These are phyloP conservation scores for Davidsoniella eucalypti DNA, from an alignment of 2,329 filamentous ascomycete genomes.

Conservation along the genomic window DNA sequence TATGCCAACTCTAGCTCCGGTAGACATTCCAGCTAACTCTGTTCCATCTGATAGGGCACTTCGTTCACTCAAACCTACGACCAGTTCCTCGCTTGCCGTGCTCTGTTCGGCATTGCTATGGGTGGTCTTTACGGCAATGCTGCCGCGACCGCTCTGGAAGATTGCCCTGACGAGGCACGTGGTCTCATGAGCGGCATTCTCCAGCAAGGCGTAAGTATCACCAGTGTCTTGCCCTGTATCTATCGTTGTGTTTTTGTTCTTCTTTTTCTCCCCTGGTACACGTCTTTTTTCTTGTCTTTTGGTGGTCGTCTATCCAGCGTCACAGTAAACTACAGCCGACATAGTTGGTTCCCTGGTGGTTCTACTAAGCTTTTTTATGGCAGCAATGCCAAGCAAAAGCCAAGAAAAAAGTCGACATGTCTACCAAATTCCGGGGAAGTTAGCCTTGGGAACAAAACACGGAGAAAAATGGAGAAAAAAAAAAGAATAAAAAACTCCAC, in stretches of 20 bases:
- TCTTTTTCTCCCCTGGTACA: background rate
- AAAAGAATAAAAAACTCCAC: background rate
- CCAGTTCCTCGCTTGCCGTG: conserved; percentile 55
- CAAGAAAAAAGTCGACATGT: background rate
- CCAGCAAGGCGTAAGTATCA: conserved; percentile 43
- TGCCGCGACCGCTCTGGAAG: conserved; percentile 63
- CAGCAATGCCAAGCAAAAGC: background rate
- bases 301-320: background rate
- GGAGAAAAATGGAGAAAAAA: background rate
- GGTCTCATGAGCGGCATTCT: conserved; percentile 61
- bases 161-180: conserved; percentile 49
- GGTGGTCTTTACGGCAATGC: conserved; percentile 66
- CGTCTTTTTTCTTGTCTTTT: conserved; percentile 4
- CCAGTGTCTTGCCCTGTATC: background rate
- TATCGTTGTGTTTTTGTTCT: background rate
- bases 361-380: too few species aligned
- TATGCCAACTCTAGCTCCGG: background rate
- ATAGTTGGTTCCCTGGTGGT: too few species aligned
- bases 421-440: background rate
- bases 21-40: background rate
- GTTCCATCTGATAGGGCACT: conserved; percentile 28
- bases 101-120: conserved; percentile 68
- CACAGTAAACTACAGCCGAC: background rate
- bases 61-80: conserved; percentile 58
- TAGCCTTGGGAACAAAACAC: background rate